These are phyloP conservation scores for Lichtheimia ramosa DNA, from an alignment of 371 early-diverging fungal genomes.

Conservation along the genomic window DNA sequence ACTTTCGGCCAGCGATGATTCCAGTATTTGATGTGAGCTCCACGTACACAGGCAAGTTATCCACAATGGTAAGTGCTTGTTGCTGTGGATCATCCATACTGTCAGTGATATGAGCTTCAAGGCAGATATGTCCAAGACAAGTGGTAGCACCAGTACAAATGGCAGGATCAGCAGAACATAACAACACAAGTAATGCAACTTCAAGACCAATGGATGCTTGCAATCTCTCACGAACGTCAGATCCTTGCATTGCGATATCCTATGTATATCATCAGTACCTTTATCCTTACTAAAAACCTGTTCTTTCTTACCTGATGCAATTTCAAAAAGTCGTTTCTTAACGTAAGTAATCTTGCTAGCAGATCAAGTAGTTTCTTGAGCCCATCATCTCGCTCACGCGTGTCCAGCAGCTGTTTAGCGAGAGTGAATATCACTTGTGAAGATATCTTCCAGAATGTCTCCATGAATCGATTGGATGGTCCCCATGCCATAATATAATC, in stretches of 20 bases:
- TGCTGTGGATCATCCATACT: slow-evolving; percentile 51
- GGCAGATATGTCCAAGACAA: slow-evolving; percentile 58
- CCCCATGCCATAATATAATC: slow-evolving; percentile 59
- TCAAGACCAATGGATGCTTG: slow-evolving; percentile 70
- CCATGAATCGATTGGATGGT: slow-evolving; percentile 44
- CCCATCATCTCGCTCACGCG: slow-evolving; percentile 51
- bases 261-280: slow-evolving; percentile 11
- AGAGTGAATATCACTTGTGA: slow-evolving; percentile 45
- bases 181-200: slow-evolving; percentile 67
- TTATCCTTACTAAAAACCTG: background rate
- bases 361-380: slow-evolving; percentile 57
- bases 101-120: slow-evolving; percentile 56
- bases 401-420: slow-evolving; percentile 48
- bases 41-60: slow-evolving; percentile 70
- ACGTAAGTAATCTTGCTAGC: slow-evolving; percentile 56
- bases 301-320: slow-evolving; percentile 13
- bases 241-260: slow-evolving; percentile 48
- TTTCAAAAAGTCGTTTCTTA: slow-evolving; percentile 64
- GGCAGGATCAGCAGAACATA: slow-evolving; percentile 75
- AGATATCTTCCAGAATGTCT: slow-evolving; percentile 63
- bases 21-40: slow-evolving; percentile 59
- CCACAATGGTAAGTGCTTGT: slow-evolving; percentile 50
- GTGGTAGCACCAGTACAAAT: slow-evolving; percentile 56
- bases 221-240: slow-evolving; percentile 60
- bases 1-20: slow-evolving; percentile 63